These are phyloP conservation scores for Boletus sp. DNA, from an alignment of 1,284 basidiomycete species.

Conservation along the genomic window DNA sequence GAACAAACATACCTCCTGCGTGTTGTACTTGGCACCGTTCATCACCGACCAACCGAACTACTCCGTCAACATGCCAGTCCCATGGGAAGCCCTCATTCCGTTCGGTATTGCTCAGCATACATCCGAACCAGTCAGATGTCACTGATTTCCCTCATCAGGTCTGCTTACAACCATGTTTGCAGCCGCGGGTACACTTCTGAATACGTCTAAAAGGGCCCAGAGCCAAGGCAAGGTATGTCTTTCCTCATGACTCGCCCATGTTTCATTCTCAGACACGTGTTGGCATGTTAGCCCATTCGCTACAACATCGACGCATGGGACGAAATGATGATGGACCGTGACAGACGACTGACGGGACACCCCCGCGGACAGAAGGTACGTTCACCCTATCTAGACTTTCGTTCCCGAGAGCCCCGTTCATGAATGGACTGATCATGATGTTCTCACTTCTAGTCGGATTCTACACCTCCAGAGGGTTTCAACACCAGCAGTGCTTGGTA, in stretches of 20 bases:
- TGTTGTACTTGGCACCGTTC: neutral
- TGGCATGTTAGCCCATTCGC: conserved; percentile 63
- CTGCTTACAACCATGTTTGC: conserved; percentile 88
- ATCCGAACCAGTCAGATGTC: fast-evolving
- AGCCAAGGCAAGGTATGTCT: conserved; percentile 84
- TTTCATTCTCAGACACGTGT: neutral
- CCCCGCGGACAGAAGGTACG: conserved; percentile 80
- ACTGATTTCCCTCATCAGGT: conserved; percentile 45
- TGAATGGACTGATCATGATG: neutral
- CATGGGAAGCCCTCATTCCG: conserved; percentile 94
- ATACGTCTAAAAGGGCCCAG: conserved; percentile 70
- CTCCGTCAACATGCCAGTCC: conserved; percentile 73
- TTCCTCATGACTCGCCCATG: neutral
- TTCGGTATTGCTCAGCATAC: conserved; percentile 60
- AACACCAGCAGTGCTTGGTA: conserved; percentile 79
- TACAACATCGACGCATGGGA: conserved; percentile 89
- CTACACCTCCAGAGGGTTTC: conserved; percentile 71
- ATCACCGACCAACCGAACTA: neutral
- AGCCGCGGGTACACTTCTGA: conserved; percentile 82
- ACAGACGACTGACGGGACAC: conserved; percentile 86
- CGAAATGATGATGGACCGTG: conserved; percentile 92
- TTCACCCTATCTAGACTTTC: conserved; percentile 10
- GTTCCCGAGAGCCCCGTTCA: neutral
- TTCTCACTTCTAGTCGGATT: conserved; percentile 56
- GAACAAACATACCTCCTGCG: conserved; percentile 11